Base-by-base conservation (phyloP, 169 alveolate species). In the Babesia gibsoni region DNA sequence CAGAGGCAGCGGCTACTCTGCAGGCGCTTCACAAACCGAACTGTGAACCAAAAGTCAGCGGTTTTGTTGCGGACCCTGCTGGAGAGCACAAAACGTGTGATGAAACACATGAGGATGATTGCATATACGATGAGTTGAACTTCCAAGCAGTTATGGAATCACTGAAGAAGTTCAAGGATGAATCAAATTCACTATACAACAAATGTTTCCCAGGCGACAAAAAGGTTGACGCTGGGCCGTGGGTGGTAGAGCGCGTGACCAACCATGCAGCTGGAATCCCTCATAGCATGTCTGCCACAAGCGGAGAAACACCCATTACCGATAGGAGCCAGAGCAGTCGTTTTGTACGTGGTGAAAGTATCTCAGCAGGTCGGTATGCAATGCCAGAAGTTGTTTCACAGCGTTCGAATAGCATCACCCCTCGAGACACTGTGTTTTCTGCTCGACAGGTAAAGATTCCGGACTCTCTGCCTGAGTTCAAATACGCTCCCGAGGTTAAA, bases 351-450 rank as follows among this genome's bases (percentile, higher is more conserved):
- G 10, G 48, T 6, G 63, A 50, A 0, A 32, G 61, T 43, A 3
- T 18, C 14, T 73, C 83, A 2, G 68, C 68, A 4, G 84, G 81
- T 0, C 43, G 84, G 12, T 75, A 75, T 25, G 61, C 54, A 23
- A 36, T 75, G 66, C 84, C 84, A n/a, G 69, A 43, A 6, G 25
- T 43, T 42, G 50, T 49, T 1, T 12, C 29, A n/a, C 72, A 30
- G 33, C 72, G 72, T 35, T 25, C 57, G 0, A 27, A 33, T 14
- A 61, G 59, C 59, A 8, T 5, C 27, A 48, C 59, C 18, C 33
- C 58, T 16, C n/a, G 45, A 30, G 23, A 56, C 29, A 61, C 12
- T 32, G 72, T 61, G 16, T 61, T 61, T 45, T 32, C 52, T 20
- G 18, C 12, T 50, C 3, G 32, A 14, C 48, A 42, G 41, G 50